phyloP scores from a whole-genome alignment of 306 rosid genomes.

The Datisca glomerata region DNA sequence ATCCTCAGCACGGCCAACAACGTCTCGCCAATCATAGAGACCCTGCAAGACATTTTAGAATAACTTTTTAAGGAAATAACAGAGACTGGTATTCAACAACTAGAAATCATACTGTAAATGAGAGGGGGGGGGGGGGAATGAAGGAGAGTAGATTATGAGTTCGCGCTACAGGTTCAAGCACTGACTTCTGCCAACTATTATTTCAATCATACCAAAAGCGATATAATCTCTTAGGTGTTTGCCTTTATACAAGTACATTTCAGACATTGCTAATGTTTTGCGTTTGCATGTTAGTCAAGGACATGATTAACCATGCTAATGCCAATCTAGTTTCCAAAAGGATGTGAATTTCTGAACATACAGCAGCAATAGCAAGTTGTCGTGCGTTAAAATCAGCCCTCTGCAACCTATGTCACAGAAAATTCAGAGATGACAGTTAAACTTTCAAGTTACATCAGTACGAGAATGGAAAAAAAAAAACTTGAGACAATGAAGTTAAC shows the following conservation, averaged over 20 bases:
- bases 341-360: constrained; percentile 20
- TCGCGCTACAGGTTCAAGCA: too few species aligned
- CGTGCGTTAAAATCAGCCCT: constrained; percentile 59
- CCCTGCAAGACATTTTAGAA: constrained; percentile 43
- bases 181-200: not conserved
- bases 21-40: constrained; percentile 80
- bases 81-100: too few species aligned
- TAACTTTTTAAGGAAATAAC: not conserved
- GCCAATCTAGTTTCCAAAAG: constrained; percentile 4
- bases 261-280: not conserved
- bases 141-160: not conserved
- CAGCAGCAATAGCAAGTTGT: constrained; percentile 81
- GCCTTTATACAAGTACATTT: not conserved
- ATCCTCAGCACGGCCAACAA: constrained; percentile 76
- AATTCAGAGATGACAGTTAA: constrained; percentile 1
- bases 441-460: not conserved
- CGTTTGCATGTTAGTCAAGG: not conserved
- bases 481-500: not conserved
- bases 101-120: too few species aligned
- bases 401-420: constrained; percentile 48
- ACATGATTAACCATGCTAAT: not conserved
- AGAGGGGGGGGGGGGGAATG: too few species aligned
- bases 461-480: constrained; percentile 8
- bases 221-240: too few species aligned
- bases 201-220: not conserved